These are phyloP conservation scores for Discostella stelligeroides DNA, from an alignment of 108 stramenopile species.

Conservation along the genomic window DNA sequence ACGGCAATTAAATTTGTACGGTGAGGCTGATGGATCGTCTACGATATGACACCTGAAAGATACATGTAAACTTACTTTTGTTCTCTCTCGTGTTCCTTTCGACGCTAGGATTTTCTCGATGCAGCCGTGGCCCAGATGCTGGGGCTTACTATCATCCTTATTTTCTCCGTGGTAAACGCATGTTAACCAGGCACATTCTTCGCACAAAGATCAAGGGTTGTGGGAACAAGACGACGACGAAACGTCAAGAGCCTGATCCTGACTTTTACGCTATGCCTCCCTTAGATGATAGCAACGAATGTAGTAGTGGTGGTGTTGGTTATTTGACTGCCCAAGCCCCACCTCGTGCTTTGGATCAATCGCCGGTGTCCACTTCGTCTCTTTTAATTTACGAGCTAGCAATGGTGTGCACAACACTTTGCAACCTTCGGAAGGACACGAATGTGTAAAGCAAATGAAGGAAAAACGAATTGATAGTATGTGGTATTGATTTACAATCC, in stretches of 20 bases:
- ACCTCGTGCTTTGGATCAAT: too few species aligned
- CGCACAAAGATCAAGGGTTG: slow-evolving; percentile 82
- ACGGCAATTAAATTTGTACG: slow-evolving; percentile 75
- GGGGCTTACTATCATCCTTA: slow-evolving; percentile 65
- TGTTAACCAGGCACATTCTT: slow-evolving; percentile 51
- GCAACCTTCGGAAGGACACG: slow-evolving; percentile 37
- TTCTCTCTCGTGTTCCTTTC: background rate
- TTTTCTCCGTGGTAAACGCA: slow-evolving; percentile 63
- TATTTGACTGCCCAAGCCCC: background rate
- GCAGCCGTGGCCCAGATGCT: slow-evolving; percentile 41
- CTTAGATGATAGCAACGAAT: slow-evolving; percentile 18
- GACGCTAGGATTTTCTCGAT: slow-evolving; percentile 48
- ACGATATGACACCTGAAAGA: background rate
- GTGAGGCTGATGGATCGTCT: slow-evolving; percentile 20
- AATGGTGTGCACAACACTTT: slow-evolving; percentile 42
- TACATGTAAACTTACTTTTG: background rate
- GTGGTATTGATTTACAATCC: background rate
- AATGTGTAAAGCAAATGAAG: slow-evolving; percentile 9
- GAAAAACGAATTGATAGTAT: too few species aligned
- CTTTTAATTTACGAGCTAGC: slow-evolving; percentile 50
- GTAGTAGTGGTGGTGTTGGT: background rate
- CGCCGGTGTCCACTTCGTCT: slow-evolving; percentile 15
- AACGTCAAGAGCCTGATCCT: slow-evolving; percentile 54
- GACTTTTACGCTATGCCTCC: slow-evolving; percentile 71
- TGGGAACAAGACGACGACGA: slow-evolving; percentile 57